A percentile compares a stretch with the other conserved stretches of the same genome.
These are phyloP conservation scores for Termitomyces sp. DNA, from an alignment of 768 basidiomycete species.

Conservation along the genomic window DNA sequence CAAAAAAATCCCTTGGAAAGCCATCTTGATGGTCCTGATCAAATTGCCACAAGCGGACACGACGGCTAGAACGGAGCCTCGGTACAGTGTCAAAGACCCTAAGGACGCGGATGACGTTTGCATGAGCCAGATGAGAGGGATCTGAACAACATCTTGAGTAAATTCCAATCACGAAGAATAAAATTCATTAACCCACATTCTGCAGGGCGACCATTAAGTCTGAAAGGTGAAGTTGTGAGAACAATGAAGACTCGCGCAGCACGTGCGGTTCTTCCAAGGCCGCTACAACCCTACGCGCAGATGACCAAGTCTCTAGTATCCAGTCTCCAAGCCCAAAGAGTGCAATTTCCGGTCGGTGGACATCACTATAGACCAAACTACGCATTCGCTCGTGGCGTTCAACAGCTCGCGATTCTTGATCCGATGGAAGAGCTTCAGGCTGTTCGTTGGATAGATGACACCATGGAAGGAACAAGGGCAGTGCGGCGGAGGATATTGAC, in stretches of 20 bases:
- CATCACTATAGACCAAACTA: constrained; percentile 67
- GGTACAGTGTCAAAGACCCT: constrained; percentile 79
- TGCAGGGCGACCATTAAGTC: constrained; percentile 63
- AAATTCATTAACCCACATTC: constrained; percentile 41
- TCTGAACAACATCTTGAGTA: constrained; percentile 33
- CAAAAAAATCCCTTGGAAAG: constrained; percentile 82
- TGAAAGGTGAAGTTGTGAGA: constrained; percentile 56
- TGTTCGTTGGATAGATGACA: constrained; percentile 36
- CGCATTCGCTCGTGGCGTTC: constrained; percentile 75
- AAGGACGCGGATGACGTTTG: constrained; percentile 71
- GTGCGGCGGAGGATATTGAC: constrained; percentile 53
- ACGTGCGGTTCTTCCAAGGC: constrained; percentile 46
- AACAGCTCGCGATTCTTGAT: constrained; percentile 56
- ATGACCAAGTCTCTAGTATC: constrained; percentile 77
- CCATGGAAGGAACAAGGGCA: constrained; percentile 57
- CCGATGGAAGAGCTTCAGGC: constrained; percentile 40
- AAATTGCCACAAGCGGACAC: constrained; percentile 62
- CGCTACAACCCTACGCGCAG: constrained; percentile 53
- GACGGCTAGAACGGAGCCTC: constrained; percentile 69
- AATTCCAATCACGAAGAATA: constrained; percentile 17
- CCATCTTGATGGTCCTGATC: constrained; percentile 60
- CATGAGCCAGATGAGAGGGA: constrained; percentile 68
- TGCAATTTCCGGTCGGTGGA: constrained; percentile 74
- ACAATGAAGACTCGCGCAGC: constrained; percentile 39
- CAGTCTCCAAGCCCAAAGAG: constrained; percentile 83